Base-by-base conservation (phyloP, 2,329 filamentous ascomycete genomes). In the Fusarium albidum region DNA sequence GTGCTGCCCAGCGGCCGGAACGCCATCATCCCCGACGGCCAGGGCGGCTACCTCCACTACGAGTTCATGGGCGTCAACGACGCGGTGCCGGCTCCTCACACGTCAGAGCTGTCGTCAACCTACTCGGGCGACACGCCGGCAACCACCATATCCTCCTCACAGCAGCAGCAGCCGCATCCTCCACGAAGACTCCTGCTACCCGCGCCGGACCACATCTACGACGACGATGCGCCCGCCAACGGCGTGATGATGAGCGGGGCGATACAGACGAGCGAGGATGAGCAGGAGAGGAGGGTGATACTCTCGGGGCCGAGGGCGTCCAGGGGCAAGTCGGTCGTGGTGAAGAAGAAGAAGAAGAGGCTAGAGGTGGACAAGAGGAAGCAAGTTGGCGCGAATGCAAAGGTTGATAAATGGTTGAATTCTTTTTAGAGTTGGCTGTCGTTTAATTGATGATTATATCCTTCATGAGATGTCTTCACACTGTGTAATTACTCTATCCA, bases 31-130 rank as follows among this genome's bases (percentile, higher is more conserved):
- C 51, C 44, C 9, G 51, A 65, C 13, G 28, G 49, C 7, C 47
- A 39, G n/a, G 63, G 61, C 8, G 41, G 52, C 14, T 66, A 54
- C 6, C 55, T 67, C 9, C 65, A 66, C 29, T 67, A 67, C 25
- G 55, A 67, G 25, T 67, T 64, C 29, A 44, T 53, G 31, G 39
- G 55, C 35, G 14, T 61, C 28, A 50, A 54, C 18, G 61, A 51
- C 2, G 8, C 26, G 3, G 7, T 11, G 12, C 21, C 44, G 1
- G 32, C 15, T 5, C 55, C 15, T 5, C 55, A 56, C 9, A 25
- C 33, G 9, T 37, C 49, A 3, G 57, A 49, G 13, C 42, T 57
- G 9, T 62, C 54, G 9, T 62, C 54, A 25, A 33, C 44, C 25
- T 59, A 45, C 28, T 61, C 53, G 34, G 49, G 39, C 9, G 28